Evolutionary conservation across 2,329 filamentous ascomycete species (phyloP).

Genomic region (Phaeosphaeriaceae sp.): DNA sequence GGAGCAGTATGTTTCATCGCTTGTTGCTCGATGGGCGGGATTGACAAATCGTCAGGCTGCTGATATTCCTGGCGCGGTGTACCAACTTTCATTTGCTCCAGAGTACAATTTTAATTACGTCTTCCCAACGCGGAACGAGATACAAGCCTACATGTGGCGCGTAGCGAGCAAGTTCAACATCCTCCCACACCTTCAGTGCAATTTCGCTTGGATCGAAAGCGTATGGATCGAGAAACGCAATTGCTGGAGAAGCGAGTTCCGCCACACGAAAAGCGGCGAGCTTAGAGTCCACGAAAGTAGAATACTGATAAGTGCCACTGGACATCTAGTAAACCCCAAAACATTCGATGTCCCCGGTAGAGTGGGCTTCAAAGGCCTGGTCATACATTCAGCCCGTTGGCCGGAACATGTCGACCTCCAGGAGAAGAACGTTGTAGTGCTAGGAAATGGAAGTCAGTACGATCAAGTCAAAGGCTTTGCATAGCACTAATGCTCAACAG

Average conservation of each 20-base stretch:
- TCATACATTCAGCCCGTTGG: neutral
- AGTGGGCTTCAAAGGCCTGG: neutral
- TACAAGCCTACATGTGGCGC: neutral
- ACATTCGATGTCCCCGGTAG: neutral
- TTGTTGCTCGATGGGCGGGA: too few species aligned
- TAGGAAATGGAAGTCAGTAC: neutral
- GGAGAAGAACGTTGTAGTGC: neutral
- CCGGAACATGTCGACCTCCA: neutral
- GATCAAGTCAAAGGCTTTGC: too few species aligned
- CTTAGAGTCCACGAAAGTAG: neutral
- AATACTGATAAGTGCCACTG: neutral
- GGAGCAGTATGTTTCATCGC: neutral
- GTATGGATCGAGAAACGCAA: neutral
- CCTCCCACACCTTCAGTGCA: neutral
- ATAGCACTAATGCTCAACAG: too few species aligned
- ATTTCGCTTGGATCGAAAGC: neutral
- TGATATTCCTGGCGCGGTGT: neutral
- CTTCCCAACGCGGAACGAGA: neutral
- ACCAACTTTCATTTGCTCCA: neutral
- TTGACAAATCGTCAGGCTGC: neutral
- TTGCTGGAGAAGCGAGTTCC: neutral
- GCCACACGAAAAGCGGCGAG: neutral
- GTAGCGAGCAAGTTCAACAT: neutral
- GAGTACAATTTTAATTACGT: neutral
- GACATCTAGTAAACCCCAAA: neutral